phyloP scores from a whole-genome alignment of 805 yeast genomes.

The Tetrapisispora namnaoensis region DNA sequence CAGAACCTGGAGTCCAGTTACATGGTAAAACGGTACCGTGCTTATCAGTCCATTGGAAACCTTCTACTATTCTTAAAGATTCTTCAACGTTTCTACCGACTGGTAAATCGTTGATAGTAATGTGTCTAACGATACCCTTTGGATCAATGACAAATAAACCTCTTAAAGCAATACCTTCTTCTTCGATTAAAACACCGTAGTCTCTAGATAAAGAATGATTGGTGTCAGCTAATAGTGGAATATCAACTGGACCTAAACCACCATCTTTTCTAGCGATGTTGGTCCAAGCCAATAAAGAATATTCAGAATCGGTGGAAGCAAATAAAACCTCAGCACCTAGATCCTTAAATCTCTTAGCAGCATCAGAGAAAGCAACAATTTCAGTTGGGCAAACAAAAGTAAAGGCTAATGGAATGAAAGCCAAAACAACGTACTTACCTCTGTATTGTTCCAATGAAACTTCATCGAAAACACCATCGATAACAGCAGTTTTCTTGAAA shows the following conservation, averaged over 20 bases:
- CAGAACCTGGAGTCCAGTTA: constrained; percentile 95
- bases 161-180: constrained; percentile 94
- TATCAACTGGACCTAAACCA: constrained; percentile 92
- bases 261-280: constrained; percentile 93
- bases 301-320: constrained; percentile 98
- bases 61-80: constrained; percentile 94
- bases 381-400: constrained; percentile 99
- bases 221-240: constrained; percentile 93
- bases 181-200: constrained; percentile 96
- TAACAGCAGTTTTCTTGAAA: constrained; percentile 94
- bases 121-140: constrained; percentile 87
- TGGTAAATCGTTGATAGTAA: constrained; percentile 96
- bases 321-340: constrained; percentile 83
- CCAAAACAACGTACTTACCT: constrained; percentile 96
- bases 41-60: constrained; percentile 98
- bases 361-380: constrained; percentile 97
- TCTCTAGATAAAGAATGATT: constrained; percentile 91
- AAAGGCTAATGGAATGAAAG: constrained; percentile 97
- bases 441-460: constrained; percentile 87
- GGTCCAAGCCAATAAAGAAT: constrained; percentile 96
- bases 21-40: constrained; percentile 99
- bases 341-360: constrained; percentile 78
- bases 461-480: constrained; percentile 94
- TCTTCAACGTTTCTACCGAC: constrained; percentile 99
- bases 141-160: constrained; percentile 98